Evolutionary conservation across 2,329 filamentous ascomycete genomes (phyloP), one percentile per base, ranked within the genome.

Genomic region (Geoglossum cookeanum): DNA sequence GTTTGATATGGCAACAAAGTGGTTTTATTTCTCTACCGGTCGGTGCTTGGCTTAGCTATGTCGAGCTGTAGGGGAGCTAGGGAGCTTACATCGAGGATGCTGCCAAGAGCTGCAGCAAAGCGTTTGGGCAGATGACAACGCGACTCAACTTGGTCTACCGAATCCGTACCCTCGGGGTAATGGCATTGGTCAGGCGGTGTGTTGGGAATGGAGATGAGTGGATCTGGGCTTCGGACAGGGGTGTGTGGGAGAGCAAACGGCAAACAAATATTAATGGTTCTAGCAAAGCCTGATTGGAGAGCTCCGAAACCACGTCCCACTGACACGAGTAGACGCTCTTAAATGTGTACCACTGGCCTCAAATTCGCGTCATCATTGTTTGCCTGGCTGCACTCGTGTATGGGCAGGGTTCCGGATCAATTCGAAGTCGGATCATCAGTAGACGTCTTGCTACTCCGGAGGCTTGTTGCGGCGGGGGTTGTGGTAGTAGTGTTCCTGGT

Each of bases 81-180:
- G 48, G 27, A 15, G 17, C 45, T 32, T 49, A 13, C 48, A 32
- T 52, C 15, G 27, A 6, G 32, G 15, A 32, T 33, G 48, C 13
- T 52, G 48, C 27, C 48, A 52, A 52, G 48, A 52, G 27, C 48
- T 52, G 48, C 48, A 52, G 29, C 27, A 52, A 52, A 52, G 48
- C 48, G 48, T 13, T 33, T 52, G 22, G 29, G 11, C 15, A 27
- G 11, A 30, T 27, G 47, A 49, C 47, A 49, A n/a, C n/a, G 47
- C 47, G 11, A 49, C 22, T 3, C 47, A 22, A 49, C 29, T 27
- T 8, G 6, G 33, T 6, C 32, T 33, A 52, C 48, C 48, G 48
- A 33, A 32, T 52, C 48, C 27, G 27, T 32, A 4, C 11, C 9
- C 27, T 33, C 48, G 48, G 48, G 22, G 11, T 52, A 22, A 30